Conservation (phyloP, 2,329 filamentous ascomycete genomes). For the Neofusicoccum cordaticola region DNA sequence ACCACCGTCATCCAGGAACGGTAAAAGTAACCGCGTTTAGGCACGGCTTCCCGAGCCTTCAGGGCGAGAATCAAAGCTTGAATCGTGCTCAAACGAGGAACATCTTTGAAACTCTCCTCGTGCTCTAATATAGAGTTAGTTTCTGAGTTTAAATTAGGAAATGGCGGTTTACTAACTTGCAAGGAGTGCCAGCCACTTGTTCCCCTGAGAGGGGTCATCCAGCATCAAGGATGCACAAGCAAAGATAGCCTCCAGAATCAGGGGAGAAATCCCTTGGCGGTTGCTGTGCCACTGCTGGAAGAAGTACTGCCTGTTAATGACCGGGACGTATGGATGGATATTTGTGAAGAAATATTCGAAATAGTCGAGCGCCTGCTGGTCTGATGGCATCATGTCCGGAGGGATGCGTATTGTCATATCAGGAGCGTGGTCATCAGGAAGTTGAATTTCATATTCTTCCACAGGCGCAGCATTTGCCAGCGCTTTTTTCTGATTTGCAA, state of each 20-base stretch:
- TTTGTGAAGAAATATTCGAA: conserved; percentile 89
- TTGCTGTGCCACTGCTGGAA: conserved; percentile 88
- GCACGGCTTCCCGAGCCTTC: conserved; percentile 87
- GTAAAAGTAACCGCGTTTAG: conserved; percentile 93
- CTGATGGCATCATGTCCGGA: conserved; percentile 86
- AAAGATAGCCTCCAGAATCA: conserved; percentile 87
- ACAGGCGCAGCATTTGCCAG: conserved; percentile 61
- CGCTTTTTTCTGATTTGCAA: conserved; percentile 62
- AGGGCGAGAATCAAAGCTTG: conserved; percentile 84
- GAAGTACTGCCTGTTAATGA: conserved; percentile 77
- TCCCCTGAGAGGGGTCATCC: conserved; percentile 78
- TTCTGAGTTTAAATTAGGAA: neutral
- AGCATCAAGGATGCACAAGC: conserved; percentile 82
- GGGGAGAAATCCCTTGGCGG: conserved; percentile 78
- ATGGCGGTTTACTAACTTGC: conserved; percentile 59
- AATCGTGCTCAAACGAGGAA: conserved; percentile 84
- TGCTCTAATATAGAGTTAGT: conserved; percentile 59
- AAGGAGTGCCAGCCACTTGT: conserved; percentile 89
- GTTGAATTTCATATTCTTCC: conserved; percentile 67
- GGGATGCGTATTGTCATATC: conserved; percentile 84
- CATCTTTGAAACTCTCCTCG: conserved; percentile 89
- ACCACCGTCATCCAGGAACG: conserved; percentile 96
- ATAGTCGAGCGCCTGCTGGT: conserved; percentile 76
- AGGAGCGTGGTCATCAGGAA: conserved; percentile 67
- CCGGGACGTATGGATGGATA: conserved; percentile 89